phyloP scores from a whole-genome alignment of 345 rosid species.

The Brassica juncea region DNA sequence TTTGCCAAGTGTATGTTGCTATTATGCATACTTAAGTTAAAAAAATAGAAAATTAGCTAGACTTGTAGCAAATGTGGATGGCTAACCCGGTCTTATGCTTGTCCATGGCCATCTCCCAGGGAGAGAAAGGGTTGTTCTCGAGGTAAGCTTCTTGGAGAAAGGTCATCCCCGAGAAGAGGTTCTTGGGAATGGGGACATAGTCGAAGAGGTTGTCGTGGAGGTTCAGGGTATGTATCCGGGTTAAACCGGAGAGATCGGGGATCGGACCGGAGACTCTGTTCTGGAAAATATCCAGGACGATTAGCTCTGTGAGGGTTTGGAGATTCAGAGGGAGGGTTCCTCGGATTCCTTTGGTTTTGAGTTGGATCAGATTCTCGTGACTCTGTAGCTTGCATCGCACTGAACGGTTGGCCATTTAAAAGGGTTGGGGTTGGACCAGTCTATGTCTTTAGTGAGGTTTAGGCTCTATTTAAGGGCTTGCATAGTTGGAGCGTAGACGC shows the following conservation, averaged over 20 bases:
- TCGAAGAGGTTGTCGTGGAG: constrained; percentile 51
- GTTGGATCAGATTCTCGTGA: constrained; percentile 52
- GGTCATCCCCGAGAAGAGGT: constrained; percentile 61
- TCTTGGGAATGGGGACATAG: constrained; percentile 41
- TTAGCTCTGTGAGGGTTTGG: constrained; percentile 46
- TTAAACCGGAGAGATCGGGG: constrained; percentile 60
- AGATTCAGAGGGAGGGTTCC: constrained; percentile 63
- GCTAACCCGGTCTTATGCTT: no score
- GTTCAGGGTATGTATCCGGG: constrained; percentile 38
- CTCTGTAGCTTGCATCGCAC: constrained; percentile 43
- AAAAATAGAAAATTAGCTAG: no score
- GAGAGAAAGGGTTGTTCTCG: constrained; percentile 38
- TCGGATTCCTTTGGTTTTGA: constrained; percentile 41
- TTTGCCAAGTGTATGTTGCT: no score
- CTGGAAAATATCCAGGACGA: constrained; percentile 48
- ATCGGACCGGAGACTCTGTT: constrained; percentile 52
- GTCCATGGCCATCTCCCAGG: no score
- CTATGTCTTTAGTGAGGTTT: constrained; percentile 42
- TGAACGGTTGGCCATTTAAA: constrained; percentile 54
- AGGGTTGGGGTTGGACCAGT: constrained; percentile 69
- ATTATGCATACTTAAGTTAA: no score
- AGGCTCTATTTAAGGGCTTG: constrained; percentile 41
- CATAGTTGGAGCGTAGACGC: constrained; percentile 36
- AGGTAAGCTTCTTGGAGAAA: constrained; percentile 54
- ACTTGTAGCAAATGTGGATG: no score